Evolutionary conservation across 179 eudicot species (phyloP), one percentile per base, ranked within the genome.

Genomic region (Spinacia oleracea): DNA sequence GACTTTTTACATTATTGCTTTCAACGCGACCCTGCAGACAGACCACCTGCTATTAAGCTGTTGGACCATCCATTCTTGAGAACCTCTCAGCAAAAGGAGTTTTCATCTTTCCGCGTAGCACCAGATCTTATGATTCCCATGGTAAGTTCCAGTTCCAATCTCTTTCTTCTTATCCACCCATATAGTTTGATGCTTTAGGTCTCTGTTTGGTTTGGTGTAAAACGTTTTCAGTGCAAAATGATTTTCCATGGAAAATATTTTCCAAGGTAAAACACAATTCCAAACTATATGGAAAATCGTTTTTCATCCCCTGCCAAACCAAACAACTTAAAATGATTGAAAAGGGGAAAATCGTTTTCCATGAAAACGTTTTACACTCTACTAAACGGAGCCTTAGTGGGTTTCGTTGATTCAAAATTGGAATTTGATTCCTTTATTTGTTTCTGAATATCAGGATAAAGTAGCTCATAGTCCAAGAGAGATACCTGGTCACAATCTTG

Each of bases 1-100:
- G 94, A 93, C 84, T 95, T 95, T 82, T 87, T 95, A n/a, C 77
- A 73, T 16, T 67, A 78, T 74, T 95, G 98, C 84, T 90, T 95
- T 69, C 93, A 80, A 79, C 92, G 98, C 80, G 83, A 86, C 73
- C 98, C 98, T 72, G 95, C 87, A 43, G 90, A 91, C 48, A 87
- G 98, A 65, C 97, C 96, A 59, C 76, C 89, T 31, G 98, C 98
- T 59, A 83, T 76, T 85, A 74, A 50, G 84, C 86, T 95, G 77
- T 85, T 95, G 45, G 93, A 95, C 20, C 98, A 95, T 82, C 81
- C 88, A 35, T 95, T 95, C 80, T 76, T 91, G 77, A 83, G 82
- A 60, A 83, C 76, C 70, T 81, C 86, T 74, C 84, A 81, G 38
- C 90, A 83, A 38, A 86, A 69, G 27, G 88, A 86, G 71, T 45